These are phyloP conservation scores for Taphrina pruni DNA, from an alignment of 1,139 yeast species.

Conservation along the genomic window DNA sequence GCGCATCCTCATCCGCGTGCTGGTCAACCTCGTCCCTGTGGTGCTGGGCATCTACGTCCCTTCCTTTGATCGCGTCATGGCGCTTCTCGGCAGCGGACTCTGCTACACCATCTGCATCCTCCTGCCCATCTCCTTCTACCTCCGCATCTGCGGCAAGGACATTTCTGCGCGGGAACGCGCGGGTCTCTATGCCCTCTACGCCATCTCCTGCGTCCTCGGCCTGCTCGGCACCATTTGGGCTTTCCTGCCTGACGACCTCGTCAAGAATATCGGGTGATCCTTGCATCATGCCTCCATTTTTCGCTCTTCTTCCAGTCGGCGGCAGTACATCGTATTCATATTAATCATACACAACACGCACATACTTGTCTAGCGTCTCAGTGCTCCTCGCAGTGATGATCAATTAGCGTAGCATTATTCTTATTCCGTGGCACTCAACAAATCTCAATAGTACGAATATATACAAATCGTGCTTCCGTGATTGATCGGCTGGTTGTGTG, in stretches of 20 bases:
- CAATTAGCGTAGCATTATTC: background rate
- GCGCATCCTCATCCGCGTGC: conserved; percentile 50
- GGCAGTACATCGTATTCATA: too few species aligned
- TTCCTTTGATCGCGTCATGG: conserved; percentile 80
- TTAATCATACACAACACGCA: too few species aligned
- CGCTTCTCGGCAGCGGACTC: conserved; percentile 79
- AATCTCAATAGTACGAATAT: background rate
- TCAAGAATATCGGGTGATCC: conserved; percentile 13
- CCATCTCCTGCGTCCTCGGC: conserved; percentile 23
- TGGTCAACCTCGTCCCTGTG: conserved; percentile 57
- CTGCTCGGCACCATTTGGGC: conserved; percentile 37
- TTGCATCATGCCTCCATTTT: too few species aligned
- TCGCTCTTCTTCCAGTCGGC: too few species aligned
- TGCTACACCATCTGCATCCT: conserved; percentile 82
- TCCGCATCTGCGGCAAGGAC: conserved; percentile 61
- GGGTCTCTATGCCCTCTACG: conserved; percentile 22
- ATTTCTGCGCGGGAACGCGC: conserved; percentile 21
- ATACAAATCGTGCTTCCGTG: too few species aligned
- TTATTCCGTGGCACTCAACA: background rate
- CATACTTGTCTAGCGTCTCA: too few species aligned
- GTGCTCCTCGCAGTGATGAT: too few species aligned
- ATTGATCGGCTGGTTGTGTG: too few species aligned
- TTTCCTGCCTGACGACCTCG: conserved; percentile 30
- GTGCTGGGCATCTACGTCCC: conserved; percentile 66
- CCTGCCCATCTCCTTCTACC: conserved; percentile 74